Conservation (phyloP, 2,329 filamentous ascomycete species). For the Aspergillus thermomutatus region DNA sequence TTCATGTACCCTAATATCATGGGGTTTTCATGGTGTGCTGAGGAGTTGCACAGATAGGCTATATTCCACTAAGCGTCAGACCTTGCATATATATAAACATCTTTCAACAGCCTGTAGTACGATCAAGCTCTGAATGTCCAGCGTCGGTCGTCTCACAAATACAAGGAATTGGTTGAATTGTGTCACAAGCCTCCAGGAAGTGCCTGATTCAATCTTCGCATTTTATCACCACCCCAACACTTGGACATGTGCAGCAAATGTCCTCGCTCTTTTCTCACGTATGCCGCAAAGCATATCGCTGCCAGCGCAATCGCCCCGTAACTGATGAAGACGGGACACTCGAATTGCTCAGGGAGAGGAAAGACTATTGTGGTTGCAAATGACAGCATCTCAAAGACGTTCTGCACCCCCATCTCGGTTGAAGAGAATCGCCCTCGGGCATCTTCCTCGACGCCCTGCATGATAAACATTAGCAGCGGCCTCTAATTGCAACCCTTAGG, state of each 20-base stretch:
- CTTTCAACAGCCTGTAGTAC: background rate
- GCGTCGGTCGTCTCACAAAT: background rate
- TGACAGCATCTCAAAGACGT: slow-evolving; percentile 65
- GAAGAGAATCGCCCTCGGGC: slow-evolving; percentile 66
- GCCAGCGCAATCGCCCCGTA: slow-evolving; percentile 35
- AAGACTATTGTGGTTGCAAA: slow-evolving; percentile 66
- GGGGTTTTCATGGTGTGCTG: too few species aligned
- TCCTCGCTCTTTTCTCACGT: slow-evolving; percentile 56
- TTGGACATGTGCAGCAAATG: slow-evolving; percentile 53
- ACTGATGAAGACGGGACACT: slow-evolving; percentile 60
- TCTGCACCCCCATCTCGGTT: slow-evolving; percentile 66
- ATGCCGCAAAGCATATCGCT: slow-evolving; percentile 49
- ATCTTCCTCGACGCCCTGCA: slow-evolving; percentile 52
- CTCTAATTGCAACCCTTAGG: background rate
- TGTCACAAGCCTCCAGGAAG: background rate
- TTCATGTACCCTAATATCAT: too few species aligned
- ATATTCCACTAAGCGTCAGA: background rate
- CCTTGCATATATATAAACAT: background rate
- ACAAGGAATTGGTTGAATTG: background rate
- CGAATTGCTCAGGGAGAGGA: slow-evolving; percentile 61
- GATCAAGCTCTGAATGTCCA: background rate
- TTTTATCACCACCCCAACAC: slow-evolving; percentile 15
- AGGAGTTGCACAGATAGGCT: background rate
- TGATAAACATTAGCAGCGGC: background rate
- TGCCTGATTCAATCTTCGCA: background rate